These are phyloP conservation scores for Leccinum fibrillosum DNA, from an alignment of 768 basidiomycete genomes.

Conservation along the genomic window DNA sequence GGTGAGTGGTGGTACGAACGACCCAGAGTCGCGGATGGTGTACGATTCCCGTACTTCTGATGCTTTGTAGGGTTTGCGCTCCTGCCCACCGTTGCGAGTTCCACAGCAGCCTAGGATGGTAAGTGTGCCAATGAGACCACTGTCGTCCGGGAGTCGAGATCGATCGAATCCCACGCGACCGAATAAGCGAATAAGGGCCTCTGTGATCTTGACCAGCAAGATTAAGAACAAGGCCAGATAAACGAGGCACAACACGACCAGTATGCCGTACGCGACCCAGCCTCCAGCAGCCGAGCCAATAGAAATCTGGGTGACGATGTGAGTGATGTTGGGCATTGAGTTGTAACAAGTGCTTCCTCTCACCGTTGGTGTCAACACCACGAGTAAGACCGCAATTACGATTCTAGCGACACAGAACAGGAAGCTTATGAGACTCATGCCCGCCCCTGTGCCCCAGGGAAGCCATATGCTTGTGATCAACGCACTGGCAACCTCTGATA, in stretches of 20 bases:
- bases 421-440: slow-evolving; percentile 96
- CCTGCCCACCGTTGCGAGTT: slow-evolving; percentile 37
- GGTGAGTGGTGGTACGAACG: slow-evolving; percentile 44
- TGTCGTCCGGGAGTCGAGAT: slow-evolving; percentile 74
- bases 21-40: slow-evolving; percentile 40
- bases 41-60: slow-evolving; percentile 29
- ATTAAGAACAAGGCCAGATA: slow-evolving; percentile 82
- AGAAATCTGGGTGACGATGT: slow-evolving; percentile 56
- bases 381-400: slow-evolving; percentile 82
- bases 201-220: slow-evolving; percentile 80
- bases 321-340: slow-evolving; percentile 5
- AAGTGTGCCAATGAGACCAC: slow-evolving; percentile 84
- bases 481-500: slow-evolving; percentile 84
- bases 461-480: slow-evolving; percentile 91
- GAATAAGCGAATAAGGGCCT: slow-evolving; percentile 75
- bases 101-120: slow-evolving; percentile 67
- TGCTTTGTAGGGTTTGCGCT: slow-evolving; percentile 23
- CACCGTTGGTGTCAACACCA: slow-evolving; percentile 88
- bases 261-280: slow-evolving; percentile 93
- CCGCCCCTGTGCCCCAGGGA: slow-evolving; percentile 94
- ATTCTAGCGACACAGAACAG: slow-evolving; percentile 89
- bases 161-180: slow-evolving; percentile 82
- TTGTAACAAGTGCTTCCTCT: slow-evolving; percentile 27
- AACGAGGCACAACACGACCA: slow-evolving; percentile 78
- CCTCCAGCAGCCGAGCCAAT: slow-evolving; percentile 77